phyloP scores from a whole-genome alignment of 495 filamentous ascomycete species.

The Cercophora samala region DNA sequence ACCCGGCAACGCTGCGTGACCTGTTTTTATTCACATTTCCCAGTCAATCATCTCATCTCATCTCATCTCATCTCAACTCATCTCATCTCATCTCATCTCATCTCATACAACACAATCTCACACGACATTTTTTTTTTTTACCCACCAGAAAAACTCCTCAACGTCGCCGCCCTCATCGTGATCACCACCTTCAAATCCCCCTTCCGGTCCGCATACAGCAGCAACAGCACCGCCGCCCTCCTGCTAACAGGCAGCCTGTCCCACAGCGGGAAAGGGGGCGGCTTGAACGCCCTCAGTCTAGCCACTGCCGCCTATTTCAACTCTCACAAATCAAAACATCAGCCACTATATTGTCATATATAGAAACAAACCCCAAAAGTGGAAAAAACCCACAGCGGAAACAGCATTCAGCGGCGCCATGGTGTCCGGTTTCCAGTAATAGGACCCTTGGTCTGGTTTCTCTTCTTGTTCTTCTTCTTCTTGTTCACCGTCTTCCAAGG shows the following conservation, averaged over 20 bases:
- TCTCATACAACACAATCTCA: too few relatives aligned
- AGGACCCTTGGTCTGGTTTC: conserved; percentile 30
- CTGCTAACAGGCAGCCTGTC: conserved; percentile 62
- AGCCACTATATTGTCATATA: not conserved
- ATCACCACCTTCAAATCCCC: conserved; percentile 80
- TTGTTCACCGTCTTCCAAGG: conserved; percentile 11
- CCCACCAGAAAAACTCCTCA: conserved; percentile 58
- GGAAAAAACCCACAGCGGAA: conserved; percentile 55
- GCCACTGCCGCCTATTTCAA: conserved; percentile 65
- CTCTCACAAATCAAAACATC: not conserved
- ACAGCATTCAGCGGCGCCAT: conserved; percentile 57
- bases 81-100: not conserved
- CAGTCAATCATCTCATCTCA: not conserved
- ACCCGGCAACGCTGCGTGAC: conserved; percentile 85
- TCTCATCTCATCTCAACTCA: not conserved
- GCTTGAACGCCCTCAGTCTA: conserved; percentile 67
- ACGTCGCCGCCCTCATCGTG: conserved; percentile 74
- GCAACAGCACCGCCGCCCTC: conserved; percentile 77
- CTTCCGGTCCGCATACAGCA: conserved; percentile 75
- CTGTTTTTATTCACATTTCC: conserved; percentile 27
- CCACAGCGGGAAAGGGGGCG: conserved; percentile 54
- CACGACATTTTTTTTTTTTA: not conserved
- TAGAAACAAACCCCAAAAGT: not conserved
- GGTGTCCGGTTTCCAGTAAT: conserved; percentile 49
- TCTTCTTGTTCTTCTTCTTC: conserved; percentile 16